Evolutionary conservation across 192 early-diverging fungal genomes (phyloP).

Genomic region (Coemansia sp.): DNA sequence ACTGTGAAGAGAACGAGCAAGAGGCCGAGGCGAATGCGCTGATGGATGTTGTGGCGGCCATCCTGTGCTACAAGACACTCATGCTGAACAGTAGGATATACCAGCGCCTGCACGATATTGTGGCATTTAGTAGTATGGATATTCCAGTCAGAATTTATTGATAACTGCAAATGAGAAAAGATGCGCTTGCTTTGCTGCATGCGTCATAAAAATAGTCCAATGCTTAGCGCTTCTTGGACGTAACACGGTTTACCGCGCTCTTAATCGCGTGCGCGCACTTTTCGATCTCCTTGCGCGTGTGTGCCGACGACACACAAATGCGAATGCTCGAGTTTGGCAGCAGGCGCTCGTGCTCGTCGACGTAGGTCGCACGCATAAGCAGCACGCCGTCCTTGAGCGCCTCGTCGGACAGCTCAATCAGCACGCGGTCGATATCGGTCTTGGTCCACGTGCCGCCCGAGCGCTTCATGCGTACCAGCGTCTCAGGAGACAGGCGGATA

Average conservation of each 20-base stretch:
- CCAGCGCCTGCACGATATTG: slow-evolving; percentile 60
- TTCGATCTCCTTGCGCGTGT: slow-evolving; percentile 81
- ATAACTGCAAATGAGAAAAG: background rate
- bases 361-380: slow-evolving; percentile 85
- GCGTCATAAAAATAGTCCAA: background rate
- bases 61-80: slow-evolving; percentile 62
- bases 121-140: no score
- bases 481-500: slow-evolving; percentile 59
- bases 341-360: slow-evolving; percentile 73
- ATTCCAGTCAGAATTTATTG: background rate
- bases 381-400: slow-evolving; percentile 79
- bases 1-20: slow-evolving; percentile 8
- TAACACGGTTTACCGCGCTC: slow-evolving; percentile 59
- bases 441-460: slow-evolving; percentile 53
- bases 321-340: slow-evolving; percentile 80
- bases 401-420: slow-evolving; percentile 82
- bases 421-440: slow-evolving; percentile 53
- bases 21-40: slow-evolving; percentile 31
- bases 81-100: slow-evolving; percentile 60
- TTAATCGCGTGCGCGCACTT: slow-evolving; percentile 77
- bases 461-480: slow-evolving; percentile 67
- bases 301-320: slow-evolving; percentile 70
- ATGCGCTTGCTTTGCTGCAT: background rate
- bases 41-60: slow-evolving; percentile 50
- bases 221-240: slow-evolving; percentile 47